phyloP scores from a whole-genome alignment of 2,329 filamentous ascomycete genomes.

The Ophiostoma sp. region DNA sequence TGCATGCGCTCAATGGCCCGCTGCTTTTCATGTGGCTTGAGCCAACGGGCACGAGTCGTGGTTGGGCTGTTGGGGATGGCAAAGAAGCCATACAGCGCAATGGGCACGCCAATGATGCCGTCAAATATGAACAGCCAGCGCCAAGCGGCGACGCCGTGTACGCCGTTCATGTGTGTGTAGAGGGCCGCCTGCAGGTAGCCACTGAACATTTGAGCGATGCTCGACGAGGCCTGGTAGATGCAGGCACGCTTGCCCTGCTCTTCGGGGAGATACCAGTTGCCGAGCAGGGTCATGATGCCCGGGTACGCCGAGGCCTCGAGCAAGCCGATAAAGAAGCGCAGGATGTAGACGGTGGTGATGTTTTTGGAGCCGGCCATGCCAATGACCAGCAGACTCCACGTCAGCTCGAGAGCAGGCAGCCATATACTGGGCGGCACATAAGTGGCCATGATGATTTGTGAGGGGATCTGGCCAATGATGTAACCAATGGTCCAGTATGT shows the following conservation, averaged over 20 bases:
- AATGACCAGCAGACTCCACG: constrained; percentile 39
- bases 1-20: constrained; percentile 26
- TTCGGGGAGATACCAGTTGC: constrained; percentile 46
- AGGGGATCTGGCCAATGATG: constrained; percentile 48
- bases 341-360: constrained; percentile 40
- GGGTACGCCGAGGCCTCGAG: constrained; percentile 43
- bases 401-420: constrained; percentile 41
- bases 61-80: constrained; percentile 31
- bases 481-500: constrained; percentile 63
- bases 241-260: constrained; percentile 46
- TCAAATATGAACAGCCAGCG: constrained; percentile 47
- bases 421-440: constrained; percentile 43
- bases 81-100: constrained; percentile 32
- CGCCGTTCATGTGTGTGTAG: constrained; percentile 39
- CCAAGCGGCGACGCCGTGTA: constrained; percentile 39
- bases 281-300: constrained; percentile 42
- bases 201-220: constrained; percentile 37
- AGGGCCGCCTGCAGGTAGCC: constrained; percentile 44
- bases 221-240: constrained; percentile 43
- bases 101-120: constrained; percentile 34
- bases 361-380: constrained; percentile 42
- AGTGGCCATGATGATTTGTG: constrained; percentile 42
- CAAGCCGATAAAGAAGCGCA: constrained; percentile 46
- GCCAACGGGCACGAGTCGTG: constrained; percentile 26
- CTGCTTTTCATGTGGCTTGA: constrained; percentile 17